Conservation (phyloP, 202 grass and related monocot genomes). For the Digitaria exilis region DNA sequence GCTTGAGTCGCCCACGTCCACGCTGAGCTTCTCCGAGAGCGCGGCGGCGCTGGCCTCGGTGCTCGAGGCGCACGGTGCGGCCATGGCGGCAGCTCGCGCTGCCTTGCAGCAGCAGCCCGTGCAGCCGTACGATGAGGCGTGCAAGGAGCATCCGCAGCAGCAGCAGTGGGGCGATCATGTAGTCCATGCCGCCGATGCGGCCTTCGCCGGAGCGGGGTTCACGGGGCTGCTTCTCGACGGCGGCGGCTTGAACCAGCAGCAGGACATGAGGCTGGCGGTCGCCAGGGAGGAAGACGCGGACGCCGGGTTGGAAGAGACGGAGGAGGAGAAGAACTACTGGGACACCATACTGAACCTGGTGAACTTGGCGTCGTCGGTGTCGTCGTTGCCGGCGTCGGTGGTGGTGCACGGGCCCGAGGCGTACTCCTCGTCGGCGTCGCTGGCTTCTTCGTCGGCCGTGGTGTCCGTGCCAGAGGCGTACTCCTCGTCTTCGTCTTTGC, state of each 20-base stretch:
- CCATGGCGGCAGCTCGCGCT: conserved; percentile 9
- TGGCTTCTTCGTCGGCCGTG: background rate
- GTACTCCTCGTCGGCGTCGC: conserved; percentile 33
- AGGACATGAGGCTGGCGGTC: conserved; percentile 35
- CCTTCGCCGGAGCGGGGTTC: conserved; percentile 40
- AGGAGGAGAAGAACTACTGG: conserved; percentile 67
- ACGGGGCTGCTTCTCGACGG: conserved; percentile 58
- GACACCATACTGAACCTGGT: conserved; percentile 64
- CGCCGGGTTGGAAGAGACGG: conserved; percentile 30
- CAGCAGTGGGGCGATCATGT: conserved; percentile 33
- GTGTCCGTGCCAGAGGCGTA: conserved; percentile 21
- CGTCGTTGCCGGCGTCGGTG: background rate
- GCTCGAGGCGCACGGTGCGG: conserved; percentile 43
- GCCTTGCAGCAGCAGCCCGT: conserved; percentile 54
- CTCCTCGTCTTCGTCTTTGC: conserved; percentile 12
- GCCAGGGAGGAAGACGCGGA: conserved; percentile 3
- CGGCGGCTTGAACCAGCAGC: conserved; percentile 17
- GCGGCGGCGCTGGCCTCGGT: conserved; percentile 46
- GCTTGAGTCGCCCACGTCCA: conserved; percentile 64
- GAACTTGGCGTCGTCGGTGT: conserved; percentile 43
- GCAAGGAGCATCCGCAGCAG: conserved; percentile 43
- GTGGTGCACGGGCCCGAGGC: conserved; percentile 1
- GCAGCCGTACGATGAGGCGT: conserved; percentile 49
- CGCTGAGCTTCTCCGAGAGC: conserved; percentile 64
- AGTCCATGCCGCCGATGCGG: conserved; percentile 10